phyloP scores from a whole-genome alignment of 257 asterid species.

The Nicotiana noctiflora region DNA sequence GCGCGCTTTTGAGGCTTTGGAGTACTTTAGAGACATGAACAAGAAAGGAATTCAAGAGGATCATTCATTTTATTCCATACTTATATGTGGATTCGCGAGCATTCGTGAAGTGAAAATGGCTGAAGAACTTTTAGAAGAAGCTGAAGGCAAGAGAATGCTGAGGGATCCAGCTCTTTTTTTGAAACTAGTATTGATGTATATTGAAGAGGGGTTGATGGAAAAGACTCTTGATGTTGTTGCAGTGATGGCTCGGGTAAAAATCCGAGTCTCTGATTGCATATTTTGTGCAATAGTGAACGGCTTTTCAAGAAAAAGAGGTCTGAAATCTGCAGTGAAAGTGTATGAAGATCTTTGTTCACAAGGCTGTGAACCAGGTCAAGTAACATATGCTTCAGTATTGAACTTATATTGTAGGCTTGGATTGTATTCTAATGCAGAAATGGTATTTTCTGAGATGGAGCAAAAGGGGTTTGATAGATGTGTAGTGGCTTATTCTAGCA shows the following conservation, averaged over 20 bases:
- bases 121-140: constrained; percentile 67
- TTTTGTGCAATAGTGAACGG: constrained; percentile 82
- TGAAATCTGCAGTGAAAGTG: constrained; percentile 32
- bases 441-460: constrained; percentile 55
- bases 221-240: constrained; percentile 44
- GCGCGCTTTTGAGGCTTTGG: constrained; percentile 53
- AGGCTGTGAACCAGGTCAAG: constrained; percentile 86
- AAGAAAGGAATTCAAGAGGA: constrained; percentile 37
- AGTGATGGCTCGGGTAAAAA: constrained; percentile 46
- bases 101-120: constrained; percentile 45
- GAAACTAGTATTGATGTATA: constrained; percentile 58
- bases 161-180: constrained; percentile 72
- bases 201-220: constrained; percentile 57
- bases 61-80: constrained; percentile 53
- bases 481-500: constrained; percentile 75
- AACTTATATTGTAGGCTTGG: constrained; percentile 57
- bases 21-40: constrained; percentile 51
- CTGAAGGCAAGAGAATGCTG: constrained; percentile 64
- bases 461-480: constrained; percentile 60
- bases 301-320: constrained; percentile 52
- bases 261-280: constrained; percentile 79
- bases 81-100: constrained; percentile 52
- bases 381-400: constrained; percentile 67
- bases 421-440: constrained; percentile 48
- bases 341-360: constrained; percentile 47